Evolutionary conservation across 768 basidiomycete genomes (phyloP), one percentile per base, ranked within the genome.

Genomic region (Lyophyllum shimeji): DNA sequence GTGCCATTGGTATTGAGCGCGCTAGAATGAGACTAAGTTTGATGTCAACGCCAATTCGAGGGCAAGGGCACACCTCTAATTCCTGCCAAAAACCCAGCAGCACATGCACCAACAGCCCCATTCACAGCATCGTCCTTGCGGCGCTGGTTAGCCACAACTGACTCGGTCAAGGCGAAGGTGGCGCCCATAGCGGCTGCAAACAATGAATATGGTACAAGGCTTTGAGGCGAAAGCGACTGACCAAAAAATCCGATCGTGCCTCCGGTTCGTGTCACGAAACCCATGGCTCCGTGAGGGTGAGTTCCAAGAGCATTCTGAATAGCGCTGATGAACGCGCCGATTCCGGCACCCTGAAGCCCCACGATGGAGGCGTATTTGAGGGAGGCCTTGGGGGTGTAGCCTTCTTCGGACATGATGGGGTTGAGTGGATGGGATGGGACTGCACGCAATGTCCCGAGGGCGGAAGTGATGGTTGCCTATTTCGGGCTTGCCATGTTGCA

Each of bases 201-300:
- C 55, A 48, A 46, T 50, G 43, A 53, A 18, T 43, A 27, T 27
- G 31, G 33, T 27, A 29, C 7, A 34, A 27, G 8, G 37, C 18
- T 13, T 37, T 39, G n/a, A 55, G 29, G 48, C 18, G 7, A 55
- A 17, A 46, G n/a, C 11, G 20, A 76, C 87, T 64, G 51, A 97
- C 95, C 90, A 66, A 97, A 96, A 70, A 93, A 84, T 11, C 90
- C 94, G 68, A 96, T 93, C 2, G 94, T 92, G 31, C 90, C 85
- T 55, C 94, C 94, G 29, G 87, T 91, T 60, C 94, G 80, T 50
- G 93, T 93, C 63, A 95, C 67, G 71, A 97, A 84, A 63, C 95
- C 95, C 73, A 86, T 79, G 54, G 90, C 92, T 64, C 92, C 95
- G 61, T 80, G 78, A 39, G 83, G 81, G 73, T 93, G 94, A 60